Conservation (phyloP, 1,284 basidiomycete species). For the Cystobasidium pallidum region DNA sequence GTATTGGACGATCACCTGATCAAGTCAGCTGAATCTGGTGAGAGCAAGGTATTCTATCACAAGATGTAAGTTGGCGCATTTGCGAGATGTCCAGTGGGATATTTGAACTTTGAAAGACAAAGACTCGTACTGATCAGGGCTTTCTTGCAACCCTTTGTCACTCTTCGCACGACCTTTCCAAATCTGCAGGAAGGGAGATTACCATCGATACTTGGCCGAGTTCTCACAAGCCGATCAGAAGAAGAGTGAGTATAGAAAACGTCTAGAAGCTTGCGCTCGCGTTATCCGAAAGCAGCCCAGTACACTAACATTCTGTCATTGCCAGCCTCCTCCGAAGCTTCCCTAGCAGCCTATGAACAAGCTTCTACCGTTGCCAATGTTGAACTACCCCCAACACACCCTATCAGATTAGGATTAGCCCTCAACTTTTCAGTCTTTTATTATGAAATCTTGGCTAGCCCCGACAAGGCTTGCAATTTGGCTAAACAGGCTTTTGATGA, state of each 20-base stretch:
- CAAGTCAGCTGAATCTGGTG: conserved; percentile 55
- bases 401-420: conserved; percentile 57
- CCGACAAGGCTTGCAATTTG: conserved; percentile 58
- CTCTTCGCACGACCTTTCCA: not conserved
- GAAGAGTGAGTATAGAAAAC: conserved; percentile 41
- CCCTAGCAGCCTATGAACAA: conserved; percentile 56
- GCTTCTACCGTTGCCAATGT: conserved; percentile 47
- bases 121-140: too few species aligned
- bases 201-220: conserved; percentile 62
- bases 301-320: not conserved
- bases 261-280: too few species aligned
- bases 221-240: conserved; percentile 58
- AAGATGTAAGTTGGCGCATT: conserved; percentile 52
- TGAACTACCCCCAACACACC: conserved; percentile 47
- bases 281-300: too few species aligned
- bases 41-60: conserved; percentile 56
- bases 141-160: too few species aligned
- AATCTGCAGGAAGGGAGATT: conserved; percentile 59
- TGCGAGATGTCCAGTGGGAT: too few species aligned
- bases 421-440: conserved; percentile 62
- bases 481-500: conserved; percentile 62
- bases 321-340: conserved; percentile 65
- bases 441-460: conserved; percentile 61
- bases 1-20: conserved; percentile 56
- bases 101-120: too few species aligned